A percentile compares a stretch with the other conserved stretches of the same genome.
Conservation (phyloP, 2,329 filamentous ascomycete genomes). For the Cercospora sojina region DNA sequence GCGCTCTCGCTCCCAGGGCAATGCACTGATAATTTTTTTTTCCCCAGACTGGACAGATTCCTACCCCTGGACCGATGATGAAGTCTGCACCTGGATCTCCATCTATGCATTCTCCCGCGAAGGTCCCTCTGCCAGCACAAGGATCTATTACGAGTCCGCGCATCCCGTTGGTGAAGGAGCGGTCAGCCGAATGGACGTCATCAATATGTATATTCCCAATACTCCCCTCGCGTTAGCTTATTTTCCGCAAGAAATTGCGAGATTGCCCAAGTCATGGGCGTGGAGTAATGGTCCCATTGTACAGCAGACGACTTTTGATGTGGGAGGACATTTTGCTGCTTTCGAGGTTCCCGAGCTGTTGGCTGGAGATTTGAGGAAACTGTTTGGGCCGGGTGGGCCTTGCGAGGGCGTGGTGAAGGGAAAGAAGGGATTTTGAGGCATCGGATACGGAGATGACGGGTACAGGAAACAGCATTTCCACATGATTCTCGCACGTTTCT, state of each 20-base stretch:
- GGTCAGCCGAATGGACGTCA: conserved; percentile 17
- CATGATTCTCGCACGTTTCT: background rate
- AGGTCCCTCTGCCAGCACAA: conserved; percentile 11
- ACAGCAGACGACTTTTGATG: conserved; percentile 19
- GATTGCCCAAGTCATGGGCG: conserved; percentile 18
- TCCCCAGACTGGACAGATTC: conserved; percentile 31
- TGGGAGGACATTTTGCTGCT: conserved; percentile 19
- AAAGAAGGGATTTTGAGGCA: conserved; percentile 5
- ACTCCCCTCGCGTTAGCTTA: conserved; percentile 12
- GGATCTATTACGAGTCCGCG: conserved; percentile 18
- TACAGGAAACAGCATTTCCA: background rate
- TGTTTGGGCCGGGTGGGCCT: conserved; percentile 11
- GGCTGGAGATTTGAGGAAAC: conserved; percentile 14
- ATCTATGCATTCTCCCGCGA: conserved; percentile 19
- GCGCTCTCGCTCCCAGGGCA: too few relatives aligned
- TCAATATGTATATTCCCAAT: conserved; percentile 16
- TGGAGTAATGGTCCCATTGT: conserved; percentile 17
- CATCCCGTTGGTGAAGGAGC: conserved; percentile 13
- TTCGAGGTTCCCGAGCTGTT: conserved; percentile 17
- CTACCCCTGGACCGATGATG: conserved; percentile 32
- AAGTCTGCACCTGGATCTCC: conserved; percentile 29
- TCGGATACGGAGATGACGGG: background rate
- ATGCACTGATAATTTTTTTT: too few relatives aligned
- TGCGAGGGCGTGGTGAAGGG: conserved; percentile 13
- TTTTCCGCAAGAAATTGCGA: conserved; percentile 16